Base-by-base conservation (phyloP, 2,329 filamentous ascomycete genomes). In the Escovopsis sp. region DNA sequence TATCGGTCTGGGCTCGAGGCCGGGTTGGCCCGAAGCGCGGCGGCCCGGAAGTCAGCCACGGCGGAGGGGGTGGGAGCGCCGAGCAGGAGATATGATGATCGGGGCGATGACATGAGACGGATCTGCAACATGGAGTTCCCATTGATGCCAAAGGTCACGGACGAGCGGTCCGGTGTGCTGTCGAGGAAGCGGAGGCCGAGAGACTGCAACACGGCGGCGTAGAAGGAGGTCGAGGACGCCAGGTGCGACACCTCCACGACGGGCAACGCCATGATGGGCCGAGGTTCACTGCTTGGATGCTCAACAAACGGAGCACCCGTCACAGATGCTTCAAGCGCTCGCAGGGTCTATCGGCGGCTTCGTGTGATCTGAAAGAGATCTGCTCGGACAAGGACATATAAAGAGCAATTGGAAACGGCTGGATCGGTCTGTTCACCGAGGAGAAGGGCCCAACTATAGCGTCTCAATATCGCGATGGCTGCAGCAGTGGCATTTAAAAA, bases 201-300 rank as follows among this genome's bases (percentile, higher is more conserved):
- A 4, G 84, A 81, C 51, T 89, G 84, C 7, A 85, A 71, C 48
- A 86, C 71, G 47, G 82, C 74, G 16, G 87, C 74, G 61, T 86
- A 94, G 66, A 93, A 94, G 7, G 85, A 91, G 39, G 81, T 77
- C 4, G 86, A 83, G 31, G 79, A 76, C 42, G 85, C 76, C 41
- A 94, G 75, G 59, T 88, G 79, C 46, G 78, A 79, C 55, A 94
- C 86, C 55, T 75, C 67, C 49, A 77, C 55, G 48, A 67, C 67
- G 39, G 74, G 71, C 47, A 70, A 54, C 57, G 65, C 64, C 49
- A 57, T 56, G 41, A 37, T 50, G 41, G 45, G 27, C 8, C 27
- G 8, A 9, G 1, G 4, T 9, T 30, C 27, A 9, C 27, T 30
- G 27, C 27, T 30, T 7, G 27, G 27, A 30, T 20, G 20, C 6